Evolutionary conservation across 2,329 filamentous ascomycete species (phyloP).

Genomic region (Lecanicillium sp.): DNA sequence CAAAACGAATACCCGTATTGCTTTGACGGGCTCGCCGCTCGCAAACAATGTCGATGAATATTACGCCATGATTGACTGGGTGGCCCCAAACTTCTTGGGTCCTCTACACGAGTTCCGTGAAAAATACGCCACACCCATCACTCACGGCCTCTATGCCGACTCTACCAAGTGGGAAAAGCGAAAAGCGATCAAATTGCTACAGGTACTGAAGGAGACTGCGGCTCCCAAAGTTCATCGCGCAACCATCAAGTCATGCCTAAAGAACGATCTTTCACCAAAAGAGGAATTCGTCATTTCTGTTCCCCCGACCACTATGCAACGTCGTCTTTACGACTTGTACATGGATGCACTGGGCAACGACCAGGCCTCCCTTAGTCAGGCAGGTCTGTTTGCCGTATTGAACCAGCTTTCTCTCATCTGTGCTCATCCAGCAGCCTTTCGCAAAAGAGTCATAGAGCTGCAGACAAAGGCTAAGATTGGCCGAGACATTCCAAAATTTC

Average conservation of each 20-base stretch:
- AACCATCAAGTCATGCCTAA: conserved; percentile 59
- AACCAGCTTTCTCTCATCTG: conserved; percentile 42
- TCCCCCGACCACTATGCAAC: conserved; percentile 61
- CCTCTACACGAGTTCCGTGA: conserved; percentile 58
- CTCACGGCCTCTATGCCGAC: conserved; percentile 62
- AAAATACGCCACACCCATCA: conserved; percentile 68
- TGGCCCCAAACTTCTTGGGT: conserved; percentile 73
- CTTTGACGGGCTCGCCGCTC: conserved; percentile 79
- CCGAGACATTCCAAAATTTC: conserved; percentile 18
- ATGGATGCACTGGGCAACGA: conserved; percentile 22
- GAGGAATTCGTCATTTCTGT: conserved; percentile 76
- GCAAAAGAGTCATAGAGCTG: conserved; percentile 25
- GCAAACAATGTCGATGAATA: conserved; percentile 82
- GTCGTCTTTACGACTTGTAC: conserved; percentile 51
- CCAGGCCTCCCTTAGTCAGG: conserved; percentile 6
- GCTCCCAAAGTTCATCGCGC: conserved; percentile 72
- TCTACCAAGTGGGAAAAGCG: conserved; percentile 52
- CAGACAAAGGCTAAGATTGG: conserved; percentile 12
- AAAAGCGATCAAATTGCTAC: conserved; percentile 58
- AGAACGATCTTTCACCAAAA: conserved; percentile 64
- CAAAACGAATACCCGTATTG: conserved; percentile 65
- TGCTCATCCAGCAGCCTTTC: conserved; percentile 46
- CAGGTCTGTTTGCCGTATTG: conserved; percentile 30
- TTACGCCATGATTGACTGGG: conserved; percentile 82
- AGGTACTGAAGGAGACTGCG: conserved; percentile 64